Percentiles rank a stretch among this genome's conserved stretches.
These are phyloP conservation scores for Amauroascus niger DNA, from an alignment of 2,329 filamentous ascomycete genomes.

Conservation along the genomic window DNA sequence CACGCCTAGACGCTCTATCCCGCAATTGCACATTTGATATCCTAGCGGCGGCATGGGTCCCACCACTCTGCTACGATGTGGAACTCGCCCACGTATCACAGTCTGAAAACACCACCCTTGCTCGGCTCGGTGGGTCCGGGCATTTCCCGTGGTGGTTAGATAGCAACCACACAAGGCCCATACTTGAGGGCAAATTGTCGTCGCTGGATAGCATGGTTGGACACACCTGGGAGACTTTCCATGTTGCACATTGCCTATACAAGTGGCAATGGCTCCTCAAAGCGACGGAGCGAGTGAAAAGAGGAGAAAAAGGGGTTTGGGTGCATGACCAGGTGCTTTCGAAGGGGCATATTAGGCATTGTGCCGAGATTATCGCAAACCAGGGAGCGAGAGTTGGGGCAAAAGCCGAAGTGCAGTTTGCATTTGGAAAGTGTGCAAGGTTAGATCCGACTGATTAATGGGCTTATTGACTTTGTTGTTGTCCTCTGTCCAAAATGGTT, in stretches of 20 bases:
- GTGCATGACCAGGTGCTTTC: constrained; percentile 12
- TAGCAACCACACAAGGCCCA: constrained; percentile 8
- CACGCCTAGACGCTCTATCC: constrained; percentile 11
- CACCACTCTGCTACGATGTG: constrained; percentile 12
- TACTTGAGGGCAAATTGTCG: constrained; percentile 5
- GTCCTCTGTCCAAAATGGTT: background rate
- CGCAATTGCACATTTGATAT: constrained; percentile 13
- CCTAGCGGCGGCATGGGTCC: constrained; percentile 13
- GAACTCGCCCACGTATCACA: constrained; percentile 3
- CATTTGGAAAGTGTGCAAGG: background rate
- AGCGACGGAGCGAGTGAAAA: constrained; percentile 11
- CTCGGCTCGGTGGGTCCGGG: constrained; percentile 2
- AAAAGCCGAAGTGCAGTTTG: constrained; percentile 10
- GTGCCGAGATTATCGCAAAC: constrained; percentile 8
- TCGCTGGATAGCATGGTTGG: constrained; percentile 9
- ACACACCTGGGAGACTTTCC: constrained; percentile 15
- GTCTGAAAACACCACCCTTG: constrained; percentile 1
- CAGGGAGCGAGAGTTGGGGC: constrained; percentile 4
- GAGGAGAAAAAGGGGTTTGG: constrained; percentile 12
- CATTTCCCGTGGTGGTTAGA: constrained; percentile 13
- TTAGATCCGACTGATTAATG: background rate
- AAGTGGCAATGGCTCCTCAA: constrained; percentile 14
- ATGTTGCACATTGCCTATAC: constrained; percentile 13
- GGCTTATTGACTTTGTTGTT: background rate
- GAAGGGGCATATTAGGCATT: constrained; percentile 11